These are phyloP conservation scores for Fusarium lyarnte DNA, from an alignment of 2,329 filamentous ascomycete genomes.

Conservation along the genomic window DNA sequence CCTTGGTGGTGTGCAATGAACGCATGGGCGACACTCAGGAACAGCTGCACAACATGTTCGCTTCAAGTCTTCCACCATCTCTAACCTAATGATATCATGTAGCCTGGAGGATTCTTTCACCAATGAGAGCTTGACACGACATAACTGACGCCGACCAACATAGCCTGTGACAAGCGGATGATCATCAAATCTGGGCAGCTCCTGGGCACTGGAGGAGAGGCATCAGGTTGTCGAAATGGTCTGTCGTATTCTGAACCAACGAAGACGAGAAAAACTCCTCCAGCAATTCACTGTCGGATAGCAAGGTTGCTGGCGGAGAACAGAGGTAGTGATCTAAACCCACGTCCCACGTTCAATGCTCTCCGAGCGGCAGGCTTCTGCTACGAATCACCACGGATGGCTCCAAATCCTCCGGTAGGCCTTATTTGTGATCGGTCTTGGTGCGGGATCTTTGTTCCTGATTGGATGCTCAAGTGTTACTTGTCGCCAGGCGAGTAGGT, in stretches of 20 bases:
- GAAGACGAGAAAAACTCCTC: too few relatives aligned
- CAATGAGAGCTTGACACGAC: not conserved
- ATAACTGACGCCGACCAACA: not conserved
- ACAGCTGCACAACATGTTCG: not conserved
- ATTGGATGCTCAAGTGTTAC: not conserved
- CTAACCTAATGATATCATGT: not conserved
- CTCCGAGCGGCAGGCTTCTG: not conserved
- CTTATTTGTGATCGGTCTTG: not conserved
- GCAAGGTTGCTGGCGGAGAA: too few relatives aligned
- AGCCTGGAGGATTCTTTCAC: not conserved
- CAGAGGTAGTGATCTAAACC: too few relatives aligned
- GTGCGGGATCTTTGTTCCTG: not conserved
- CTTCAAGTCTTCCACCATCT: not conserved
- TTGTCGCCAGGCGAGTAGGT: fast-evolving
- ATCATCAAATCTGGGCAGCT: not conserved
- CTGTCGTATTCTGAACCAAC: too few relatives aligned
- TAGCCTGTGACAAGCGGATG: not conserved
- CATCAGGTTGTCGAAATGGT: not conserved
- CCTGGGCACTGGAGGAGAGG: too few relatives aligned
- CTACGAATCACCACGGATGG: fast-evolving
- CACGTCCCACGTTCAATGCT: too few relatives aligned
- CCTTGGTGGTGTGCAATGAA: not conserved
- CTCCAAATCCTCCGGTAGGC: not conserved
- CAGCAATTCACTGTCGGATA: too few relatives aligned
- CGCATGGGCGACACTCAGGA: not conserved